Evolutionary conservation across 2,329 filamentous ascomycete species (phyloP), one percentile per base, ranked within the genome.

Genomic region (Aaosphaeria pasadenensis): DNA sequence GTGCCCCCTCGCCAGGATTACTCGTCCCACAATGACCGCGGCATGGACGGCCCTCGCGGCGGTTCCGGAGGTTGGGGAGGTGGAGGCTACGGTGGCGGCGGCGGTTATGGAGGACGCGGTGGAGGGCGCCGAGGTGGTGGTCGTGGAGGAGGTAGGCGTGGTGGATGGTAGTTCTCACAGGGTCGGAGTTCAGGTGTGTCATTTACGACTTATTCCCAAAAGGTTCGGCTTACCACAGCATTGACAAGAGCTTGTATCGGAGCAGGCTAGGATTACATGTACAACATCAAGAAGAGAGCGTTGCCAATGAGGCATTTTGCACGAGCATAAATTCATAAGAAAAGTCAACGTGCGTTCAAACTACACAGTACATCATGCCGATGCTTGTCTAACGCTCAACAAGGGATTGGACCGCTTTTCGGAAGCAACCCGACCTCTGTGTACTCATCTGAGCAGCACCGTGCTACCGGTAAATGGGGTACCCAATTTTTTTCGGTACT

Each of bases 1-100:
- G 81, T 83, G 38, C 84, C 82, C 13, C 74, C 76, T 17, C 78
- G 82, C 58, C 24, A 29, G 50, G 48, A 49, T 6, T 61, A 62
- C 43, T 54, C 39, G 45, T 35, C 38, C 53, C 24, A 46, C 55
- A 49, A 52, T 46, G 60, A 63, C 42, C 29, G 13, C 50, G 58
- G 65, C 47, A 50, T 55, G 44, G 55, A 60, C 45, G 60, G 60
- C 39, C 56, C 39, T 9, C 41, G 59, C 46, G 62, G 64, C 40
- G 57, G 59, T 30, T n/a, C 7, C 2, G 57, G 57, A 9, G 48
- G 49, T 33, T 51, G 60, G 29, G 56, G 60, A 30, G 54, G 55
- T 33, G 56, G 58, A 39, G 55, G 58, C 17, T 50, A 48, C 24
- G 57, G 55, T 9, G 51, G 57, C 17, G 53, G 58, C 13, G 49